Conservation (phyloP, 1,284 basidiomycete genomes). For the Cutaneotrichosporon curvatum region DNA sequence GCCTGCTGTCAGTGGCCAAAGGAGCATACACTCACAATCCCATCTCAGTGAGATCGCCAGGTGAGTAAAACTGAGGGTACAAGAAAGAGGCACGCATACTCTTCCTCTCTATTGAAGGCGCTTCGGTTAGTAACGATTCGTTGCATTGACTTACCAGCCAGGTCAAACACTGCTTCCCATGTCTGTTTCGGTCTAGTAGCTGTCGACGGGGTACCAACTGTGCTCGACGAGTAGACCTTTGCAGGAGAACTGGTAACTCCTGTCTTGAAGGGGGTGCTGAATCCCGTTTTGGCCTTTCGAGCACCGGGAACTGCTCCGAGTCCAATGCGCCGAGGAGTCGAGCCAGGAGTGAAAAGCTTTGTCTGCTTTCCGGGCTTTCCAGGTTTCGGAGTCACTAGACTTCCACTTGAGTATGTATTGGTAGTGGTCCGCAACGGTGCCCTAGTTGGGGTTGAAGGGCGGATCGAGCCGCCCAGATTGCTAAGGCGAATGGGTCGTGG, state of each 20-base stretch:
- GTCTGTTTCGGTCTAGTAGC: too few relatives aligned
- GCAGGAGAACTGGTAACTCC: too few relatives aligned
- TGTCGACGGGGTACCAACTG: too few relatives aligned
- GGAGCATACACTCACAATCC: slow-evolving; percentile 55
- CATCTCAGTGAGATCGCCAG: slow-evolving; percentile 52
- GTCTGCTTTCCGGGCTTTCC: slow-evolving; percentile 15
- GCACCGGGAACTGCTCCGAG: slow-evolving; percentile 30
- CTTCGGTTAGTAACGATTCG: slow-evolving; percentile 9
- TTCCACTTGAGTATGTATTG: too few relatives aligned
- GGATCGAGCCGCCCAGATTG: too few relatives aligned
- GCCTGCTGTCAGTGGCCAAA: slow-evolving; percentile 21
- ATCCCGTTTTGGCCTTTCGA: slow-evolving; percentile 19
- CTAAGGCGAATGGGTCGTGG: too few relatives aligned
- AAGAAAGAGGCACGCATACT: slow-evolving; percentile 40
- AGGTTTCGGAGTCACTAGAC: neutral
- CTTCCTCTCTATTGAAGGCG: slow-evolving; percentile 15
- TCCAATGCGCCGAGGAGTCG: slow-evolving; percentile 33
- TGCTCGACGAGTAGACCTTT: too few relatives aligned
- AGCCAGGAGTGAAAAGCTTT: slow-evolving; percentile 27
- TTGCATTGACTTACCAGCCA: slow-evolving; percentile 26
- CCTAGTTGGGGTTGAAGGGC: too few relatives aligned
- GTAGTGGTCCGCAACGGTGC: too few relatives aligned
- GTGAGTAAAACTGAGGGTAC: slow-evolving; percentile 54
- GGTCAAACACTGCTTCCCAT: slow-evolving; percentile 34
- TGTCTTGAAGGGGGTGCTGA: slow-evolving; percentile 41